Evolutionary conservation across 1,284 basidiomycete genomes (phyloP).

Genomic region (Ganoderma resinaceum): DNA sequence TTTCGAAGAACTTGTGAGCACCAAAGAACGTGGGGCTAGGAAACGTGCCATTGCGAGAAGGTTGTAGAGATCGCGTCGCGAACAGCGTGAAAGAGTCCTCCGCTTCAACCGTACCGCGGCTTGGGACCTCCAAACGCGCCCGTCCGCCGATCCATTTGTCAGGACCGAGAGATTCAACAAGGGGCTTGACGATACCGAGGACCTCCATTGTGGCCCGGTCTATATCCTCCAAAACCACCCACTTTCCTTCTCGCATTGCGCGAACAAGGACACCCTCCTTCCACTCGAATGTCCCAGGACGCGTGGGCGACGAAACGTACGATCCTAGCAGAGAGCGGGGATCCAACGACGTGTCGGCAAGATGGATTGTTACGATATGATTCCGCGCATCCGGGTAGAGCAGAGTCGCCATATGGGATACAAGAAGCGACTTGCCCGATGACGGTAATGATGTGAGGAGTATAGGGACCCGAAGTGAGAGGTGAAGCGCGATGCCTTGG

Average conservation of each 20-base stretch:
- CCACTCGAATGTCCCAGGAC: conserved; percentile 95
- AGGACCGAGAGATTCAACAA: conserved; percentile 80
- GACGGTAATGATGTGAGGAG: conserved; percentile 91
- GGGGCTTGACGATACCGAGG: conserved; percentile 82
- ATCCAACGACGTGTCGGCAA: conserved; percentile 95
- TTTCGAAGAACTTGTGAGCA: conserved; percentile 81
- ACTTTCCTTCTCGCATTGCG: conserved; percentile 90
- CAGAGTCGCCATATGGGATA: conserved; percentile 77
- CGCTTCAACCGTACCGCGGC: conserved; percentile 73
- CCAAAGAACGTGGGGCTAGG: conserved; percentile 77
- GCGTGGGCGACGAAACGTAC: conserved; percentile 87
- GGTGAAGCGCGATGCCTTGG: conserved; percentile 66
- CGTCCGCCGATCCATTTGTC: conserved; percentile 82
- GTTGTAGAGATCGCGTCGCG: conserved; percentile 74
- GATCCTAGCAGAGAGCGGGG: conserved; percentile 94
- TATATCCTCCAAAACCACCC: conserved; percentile 95
- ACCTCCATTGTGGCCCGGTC: conserved; percentile 91
- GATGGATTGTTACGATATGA: conserved; percentile 84
- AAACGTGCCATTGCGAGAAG: conserved; percentile 52
- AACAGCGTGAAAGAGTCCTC: conserved; percentile 81
- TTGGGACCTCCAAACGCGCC: conserved; percentile 74
- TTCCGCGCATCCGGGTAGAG: conserved; percentile 65
- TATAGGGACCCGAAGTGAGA: conserved; percentile 77
- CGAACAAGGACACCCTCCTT: conserved; percentile 94
- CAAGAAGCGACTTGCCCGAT: conserved; percentile 87